A percentile compares a stretch with the other conserved stretches of the same genome.
Evolutionary conservation across 1,284 basidiomycete species (phyloP).

Genomic region (Fomes fomentarius): DNA sequence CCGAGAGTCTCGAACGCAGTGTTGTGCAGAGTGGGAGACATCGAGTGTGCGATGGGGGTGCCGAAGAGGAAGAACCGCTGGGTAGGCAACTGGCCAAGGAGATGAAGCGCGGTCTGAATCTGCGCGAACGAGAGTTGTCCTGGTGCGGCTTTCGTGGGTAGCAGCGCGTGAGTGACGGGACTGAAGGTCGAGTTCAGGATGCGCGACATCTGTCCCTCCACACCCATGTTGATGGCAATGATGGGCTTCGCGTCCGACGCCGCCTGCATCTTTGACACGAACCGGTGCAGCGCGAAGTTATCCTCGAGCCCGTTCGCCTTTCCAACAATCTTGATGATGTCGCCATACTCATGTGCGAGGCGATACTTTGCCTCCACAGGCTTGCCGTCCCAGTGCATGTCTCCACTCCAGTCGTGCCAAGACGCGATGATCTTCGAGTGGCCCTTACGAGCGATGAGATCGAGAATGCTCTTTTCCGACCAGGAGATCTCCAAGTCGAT

Average conservation of each 20-base stretch:
- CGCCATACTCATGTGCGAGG: conserved; percentile 70
- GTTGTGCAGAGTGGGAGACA: conserved; percentile 95
- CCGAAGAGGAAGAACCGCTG: conserved; percentile 88
- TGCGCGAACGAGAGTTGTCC: conserved; percentile 91
- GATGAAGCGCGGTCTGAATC: conserved; percentile 80
- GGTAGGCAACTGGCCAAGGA: conserved; percentile 79
- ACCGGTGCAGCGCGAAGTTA: conserved; percentile 82
- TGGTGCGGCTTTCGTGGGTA: conserved; percentile 87
- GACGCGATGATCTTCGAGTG: conserved; percentile 86
- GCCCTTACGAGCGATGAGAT: conserved; percentile 69
- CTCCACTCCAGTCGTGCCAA: conserved; percentile 93
- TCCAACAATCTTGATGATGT: conserved; percentile 93
- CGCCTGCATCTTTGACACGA: conserved; percentile 53
- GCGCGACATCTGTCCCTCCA: conserved; percentile 87
- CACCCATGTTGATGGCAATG: conserved; percentile 94
- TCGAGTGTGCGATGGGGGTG: conserved; percentile 85
- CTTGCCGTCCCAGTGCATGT: conserved; percentile 80
- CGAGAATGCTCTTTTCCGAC: conserved; percentile 63
- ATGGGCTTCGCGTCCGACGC: conserved; percentile 70
- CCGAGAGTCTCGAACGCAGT: conserved; percentile 83
- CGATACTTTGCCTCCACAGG: conserved; percentile 73
- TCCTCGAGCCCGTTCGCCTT: conserved; percentile 79
- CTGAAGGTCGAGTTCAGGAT: conserved; percentile 87
- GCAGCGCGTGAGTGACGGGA: conserved; percentile 87
- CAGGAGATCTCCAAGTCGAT: conserved; percentile 90